These are phyloP conservation scores for Cryptomeria japonica DNA, from an alignment of 75 land plant species.

Conservation along the genomic window DNA sequence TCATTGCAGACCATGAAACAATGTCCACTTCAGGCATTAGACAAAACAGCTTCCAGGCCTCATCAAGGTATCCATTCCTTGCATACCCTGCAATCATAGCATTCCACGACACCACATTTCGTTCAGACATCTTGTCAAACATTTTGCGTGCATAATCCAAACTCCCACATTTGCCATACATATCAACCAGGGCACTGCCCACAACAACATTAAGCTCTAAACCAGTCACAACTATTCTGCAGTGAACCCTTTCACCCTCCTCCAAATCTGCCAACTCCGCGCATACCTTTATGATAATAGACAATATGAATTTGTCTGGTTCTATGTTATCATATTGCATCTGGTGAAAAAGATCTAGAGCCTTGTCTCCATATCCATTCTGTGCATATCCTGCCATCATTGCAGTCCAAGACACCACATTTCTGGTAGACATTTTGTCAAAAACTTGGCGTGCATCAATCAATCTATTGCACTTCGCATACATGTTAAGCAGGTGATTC, in stretches of 20 bases:
- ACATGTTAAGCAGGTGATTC: slow-evolving; percentile 40
- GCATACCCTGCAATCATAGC: slow-evolving; percentile 41
- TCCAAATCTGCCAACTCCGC: slow-evolving; percentile 23
- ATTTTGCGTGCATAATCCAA: slow-evolving; percentile 37
- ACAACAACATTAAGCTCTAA: slow-evolving; percentile 25
- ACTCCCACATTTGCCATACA: slow-evolving; percentile 62
- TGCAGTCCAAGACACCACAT: slow-evolving; percentile 67
- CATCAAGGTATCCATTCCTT: slow-evolving; percentile 28
- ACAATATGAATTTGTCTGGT: slow-evolving; percentile 48
- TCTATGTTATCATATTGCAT: slow-evolving; percentile 22
- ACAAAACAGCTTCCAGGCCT: slow-evolving; percentile 31
- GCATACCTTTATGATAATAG: slow-evolving; percentile 48
- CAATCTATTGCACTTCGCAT: slow-evolving; percentile 36
- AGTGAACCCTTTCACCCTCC: slow-evolving; percentile 42
- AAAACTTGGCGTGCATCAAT: slow-evolving; percentile 32
- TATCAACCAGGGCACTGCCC: slow-evolving; percentile 43
- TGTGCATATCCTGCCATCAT: slow-evolving; percentile 38
- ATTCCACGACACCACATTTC: slow-evolving; percentile 42
- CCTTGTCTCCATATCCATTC: slow-evolving; percentile 21
- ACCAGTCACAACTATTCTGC: neutral
- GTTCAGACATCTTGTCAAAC: slow-evolving; percentile 32
- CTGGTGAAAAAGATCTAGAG: slow-evolving; percentile 27
- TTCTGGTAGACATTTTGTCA: slow-evolving; percentile 48
- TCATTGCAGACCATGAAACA: slow-evolving; percentile 41
- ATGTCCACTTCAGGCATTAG: slow-evolving; percentile 30